Evolutionary conservation across 495 filamentous ascomycete species (phyloP), one percentile per base, ranked within the genome.

Genomic region (Elaphomyces granulatus): DNA sequence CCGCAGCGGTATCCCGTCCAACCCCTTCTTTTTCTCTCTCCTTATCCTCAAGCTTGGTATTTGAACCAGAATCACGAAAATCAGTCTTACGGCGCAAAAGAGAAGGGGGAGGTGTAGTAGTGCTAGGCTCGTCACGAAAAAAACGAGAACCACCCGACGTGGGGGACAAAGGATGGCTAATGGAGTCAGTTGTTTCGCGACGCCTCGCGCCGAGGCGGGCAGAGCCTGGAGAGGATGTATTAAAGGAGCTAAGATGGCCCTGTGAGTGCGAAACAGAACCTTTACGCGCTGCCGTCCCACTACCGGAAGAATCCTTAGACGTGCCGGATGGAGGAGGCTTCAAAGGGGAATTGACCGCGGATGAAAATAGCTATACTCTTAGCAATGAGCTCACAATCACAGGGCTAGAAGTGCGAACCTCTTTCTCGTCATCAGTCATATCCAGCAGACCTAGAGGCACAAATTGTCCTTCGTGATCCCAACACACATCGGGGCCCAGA

Each of bases 271-370:
- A 84, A 17, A 93, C 54, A 1, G 85, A 93, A 9, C 72, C 62
- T 59, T 88, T 92, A 38, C 87, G 81, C 38, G 74, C 72, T 54
- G 70, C 68, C 26, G 69, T 51, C 34, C 64, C 68, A 15, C 71
- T 65, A n/a, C 60, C 61, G 30, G 61, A 64, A 31, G 67, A 72
- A 34, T 92, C 84, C 51, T 93, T 87, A 45, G 70, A 74, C 35
- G 66, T 56, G 42, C 68, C 75, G 47, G 80, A 81, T 32, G 74
- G 74, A 4, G 82, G 85, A 10, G 82, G 81, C 59, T 95, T 96
- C 32, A 95, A 63, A 16, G 85, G 78, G 10, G 90, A 95, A 55
- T 96, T 98, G 48, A 98, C 83, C 35, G 88, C 87, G 32, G 71
- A 70, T 20, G 78, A 60, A 59, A 96, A 94, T 37, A 81, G 62